A percentile compares a stretch with the other conserved stretches of the same genome.
phyloP scores from a whole-genome alignment of 129 eudicot species.

The Artemisia tridentata region DNA sequence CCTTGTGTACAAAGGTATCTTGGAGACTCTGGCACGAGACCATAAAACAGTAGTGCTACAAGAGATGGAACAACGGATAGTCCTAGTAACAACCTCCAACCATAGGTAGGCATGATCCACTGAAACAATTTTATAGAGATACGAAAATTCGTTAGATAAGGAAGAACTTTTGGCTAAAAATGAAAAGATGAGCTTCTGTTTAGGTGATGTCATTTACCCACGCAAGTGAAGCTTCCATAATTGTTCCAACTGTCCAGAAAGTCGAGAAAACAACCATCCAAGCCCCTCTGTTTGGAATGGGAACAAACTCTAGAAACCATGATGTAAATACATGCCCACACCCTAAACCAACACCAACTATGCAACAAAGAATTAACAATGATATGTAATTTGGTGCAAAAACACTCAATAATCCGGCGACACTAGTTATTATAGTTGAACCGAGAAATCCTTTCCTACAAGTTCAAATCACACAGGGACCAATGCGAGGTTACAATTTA shows the following conservation, averaged over 20 bases:
- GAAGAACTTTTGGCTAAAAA: background rate
- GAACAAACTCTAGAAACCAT: slow-evolving; percentile 86
- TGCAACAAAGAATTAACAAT: slow-evolving; percentile 51
- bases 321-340: slow-evolving; percentile 72
- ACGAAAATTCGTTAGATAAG: background rate
- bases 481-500: too few relatives aligned
- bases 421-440: slow-evolving; percentile 48
- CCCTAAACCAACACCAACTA: slow-evolving; percentile 73
- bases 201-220: slow-evolving; percentile 41
- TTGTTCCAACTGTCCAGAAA: slow-evolving; percentile 82
- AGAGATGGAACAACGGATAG: slow-evolving; percentile 63
- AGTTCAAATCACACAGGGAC: background rate
- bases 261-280: slow-evolving; percentile 76
- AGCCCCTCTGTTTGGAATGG: slow-evolving; percentile 61
- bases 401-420: slow-evolving; percentile 59
- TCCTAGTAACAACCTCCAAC: slow-evolving; percentile 81
- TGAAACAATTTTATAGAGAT: slow-evolving; percentile 25
- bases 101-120: slow-evolving; percentile 66
- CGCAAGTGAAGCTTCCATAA: slow-evolving; percentile 69
- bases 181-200: background rate
- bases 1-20: slow-evolving; percentile 63
- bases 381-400: slow-evolving; percentile 55
- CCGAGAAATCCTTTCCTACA: slow-evolving; percentile 73
- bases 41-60: slow-evolving; percentile 43
- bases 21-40: slow-evolving; percentile 57